phyloP scores from a whole-genome alignment of 495 filamentous ascomycete species.

The Letharia lupina region DNA sequence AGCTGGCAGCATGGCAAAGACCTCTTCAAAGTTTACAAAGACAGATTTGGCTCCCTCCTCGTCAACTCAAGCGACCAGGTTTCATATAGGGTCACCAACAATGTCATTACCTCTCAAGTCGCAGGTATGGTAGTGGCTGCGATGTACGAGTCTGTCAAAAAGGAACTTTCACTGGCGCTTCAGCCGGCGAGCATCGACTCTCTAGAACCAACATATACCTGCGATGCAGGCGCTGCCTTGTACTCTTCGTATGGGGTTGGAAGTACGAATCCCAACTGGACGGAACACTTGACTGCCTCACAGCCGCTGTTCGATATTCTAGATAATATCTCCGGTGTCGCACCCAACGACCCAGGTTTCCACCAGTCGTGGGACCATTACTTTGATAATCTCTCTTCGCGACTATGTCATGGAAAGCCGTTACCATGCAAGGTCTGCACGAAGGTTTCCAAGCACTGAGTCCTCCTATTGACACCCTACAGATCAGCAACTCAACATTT shows the following conservation, averaged over 20 bases:
- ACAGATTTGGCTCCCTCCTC: slow-evolving; percentile 51
- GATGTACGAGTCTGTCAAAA: slow-evolving; percentile 39
- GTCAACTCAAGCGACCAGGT: slow-evolving; percentile 35
- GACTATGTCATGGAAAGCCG: slow-evolving; percentile 56
- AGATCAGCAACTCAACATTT: slow-evolving; percentile 32
- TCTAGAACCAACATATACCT: slow-evolving; percentile 56
- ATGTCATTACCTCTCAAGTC: slow-evolving; percentile 63
- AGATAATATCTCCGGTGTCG: slow-evolving; percentile 52
- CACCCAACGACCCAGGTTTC: slow-evolving; percentile 45
- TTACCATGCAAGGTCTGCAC: slow-evolving; percentile 46
- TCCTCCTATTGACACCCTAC: not conserved
- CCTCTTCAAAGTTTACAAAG: slow-evolving; percentile 54
- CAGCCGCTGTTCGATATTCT: slow-evolving; percentile 41
- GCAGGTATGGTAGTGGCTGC: slow-evolving; percentile 55
- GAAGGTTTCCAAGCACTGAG: too few relatives aligned
- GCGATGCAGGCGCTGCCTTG: slow-evolving; percentile 37
- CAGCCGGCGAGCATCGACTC: slow-evolving; percentile 47
- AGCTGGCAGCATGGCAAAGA: slow-evolving; percentile 59
- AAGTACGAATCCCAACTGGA: slow-evolving; percentile 42
- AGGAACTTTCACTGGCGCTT: slow-evolving; percentile 39
- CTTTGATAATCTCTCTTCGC: slow-evolving; percentile 62
- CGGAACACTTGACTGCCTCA: slow-evolving; percentile 47
- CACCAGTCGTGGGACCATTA: slow-evolving; percentile 61
- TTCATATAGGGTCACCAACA: slow-evolving; percentile 56
- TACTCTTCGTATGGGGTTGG: slow-evolving; percentile 41